Conservation (phyloP, 2,329 filamentous ascomycete species). For the Penicillium sp. region DNA sequence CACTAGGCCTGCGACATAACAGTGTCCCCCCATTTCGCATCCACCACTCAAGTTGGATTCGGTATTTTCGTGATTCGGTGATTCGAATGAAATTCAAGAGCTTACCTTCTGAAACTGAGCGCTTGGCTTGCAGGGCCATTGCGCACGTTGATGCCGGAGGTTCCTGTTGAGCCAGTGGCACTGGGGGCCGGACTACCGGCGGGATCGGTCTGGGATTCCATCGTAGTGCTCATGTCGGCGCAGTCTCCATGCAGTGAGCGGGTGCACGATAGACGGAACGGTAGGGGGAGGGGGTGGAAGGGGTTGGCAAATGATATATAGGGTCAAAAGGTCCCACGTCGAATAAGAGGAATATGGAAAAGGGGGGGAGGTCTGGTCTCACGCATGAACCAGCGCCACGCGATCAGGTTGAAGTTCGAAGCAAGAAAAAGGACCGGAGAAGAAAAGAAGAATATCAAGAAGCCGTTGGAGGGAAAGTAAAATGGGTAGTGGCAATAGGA, state of each 20-base stretch:
- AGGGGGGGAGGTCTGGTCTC: background rate
- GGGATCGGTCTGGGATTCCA: slow-evolving; percentile 27
- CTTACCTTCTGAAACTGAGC: slow-evolving; percentile 62
- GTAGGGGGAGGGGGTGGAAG: slow-evolving; percentile 3
- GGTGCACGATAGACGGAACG: background rate
- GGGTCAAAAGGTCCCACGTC: background rate
- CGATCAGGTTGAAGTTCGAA: slow-evolving; percentile 8
- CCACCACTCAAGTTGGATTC: slow-evolving; percentile 6
- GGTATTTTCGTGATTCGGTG: background rate
- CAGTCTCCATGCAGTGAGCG: slow-evolving; percentile 21
- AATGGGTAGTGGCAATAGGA: slow-evolving; percentile 16
- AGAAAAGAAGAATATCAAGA: slow-evolving; percentile 7
- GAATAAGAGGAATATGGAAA: background rate
- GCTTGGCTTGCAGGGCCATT: slow-evolving; percentile 42
- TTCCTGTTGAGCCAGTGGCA: slow-evolving; percentile 36
- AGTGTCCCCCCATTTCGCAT: slow-evolving; percentile 5
- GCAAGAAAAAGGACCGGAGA: slow-evolving; percentile 22
- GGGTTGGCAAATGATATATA: slow-evolving; percentile 5
- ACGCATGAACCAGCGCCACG: slow-evolving; percentile 10
- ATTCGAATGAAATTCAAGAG: slow-evolving; percentile 7
- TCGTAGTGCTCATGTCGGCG: slow-evolving; percentile 37
- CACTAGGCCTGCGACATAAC: background rate
- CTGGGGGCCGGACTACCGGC: slow-evolving; percentile 35
- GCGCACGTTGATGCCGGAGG: slow-evolving; percentile 36
- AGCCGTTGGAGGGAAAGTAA: slow-evolving; percentile 5